Conservation (phyloP, 2,329 filamentous ascomycete genomes). For the Westerdykella sp. region DNA sequence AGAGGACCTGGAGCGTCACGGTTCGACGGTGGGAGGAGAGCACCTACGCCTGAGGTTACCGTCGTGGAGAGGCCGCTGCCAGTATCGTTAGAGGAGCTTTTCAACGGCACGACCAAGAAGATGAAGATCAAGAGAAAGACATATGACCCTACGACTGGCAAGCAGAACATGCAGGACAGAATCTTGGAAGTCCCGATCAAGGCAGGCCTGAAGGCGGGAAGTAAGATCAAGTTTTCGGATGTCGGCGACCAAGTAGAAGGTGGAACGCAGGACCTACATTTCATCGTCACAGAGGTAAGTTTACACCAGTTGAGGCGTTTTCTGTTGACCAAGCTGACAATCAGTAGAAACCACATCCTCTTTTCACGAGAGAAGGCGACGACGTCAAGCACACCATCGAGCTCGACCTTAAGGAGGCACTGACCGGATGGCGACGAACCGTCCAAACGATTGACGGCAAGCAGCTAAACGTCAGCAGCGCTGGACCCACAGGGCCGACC, state of each 20-base stretch:
- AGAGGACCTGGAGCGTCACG: constrained; percentile 25
- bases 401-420: constrained; percentile 82
- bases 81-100: constrained; percentile 82
- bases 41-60: constrained; percentile 73
- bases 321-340: constrained; percentile 11
- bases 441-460: constrained; percentile 90
- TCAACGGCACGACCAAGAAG: constrained; percentile 83
- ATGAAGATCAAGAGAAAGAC: constrained; percentile 97
- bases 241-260: constrained; percentile 98
- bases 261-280: constrained; percentile 89
- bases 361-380: constrained; percentile 82
- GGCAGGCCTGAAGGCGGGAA: constrained; percentile 88
- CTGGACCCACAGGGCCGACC: constrained; percentile 78
- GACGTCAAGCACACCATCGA: constrained; percentile 74
- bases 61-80: constrained; percentile 81
- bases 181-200: constrained; percentile 95
- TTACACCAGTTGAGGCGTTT: background rate
- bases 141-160: constrained; percentile 72
- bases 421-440: constrained; percentile 91
- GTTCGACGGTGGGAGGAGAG: constrained; percentile 37
- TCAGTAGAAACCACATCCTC: constrained; percentile 72
- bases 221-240: constrained; percentile 96
- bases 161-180: constrained; percentile 79
- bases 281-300: constrained; percentile 87
- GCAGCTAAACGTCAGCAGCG: constrained; percentile 70